phyloP scores from a whole-genome alignment of 768 basidiomycete species.

The Hypsizygus marmoreus region DNA sequence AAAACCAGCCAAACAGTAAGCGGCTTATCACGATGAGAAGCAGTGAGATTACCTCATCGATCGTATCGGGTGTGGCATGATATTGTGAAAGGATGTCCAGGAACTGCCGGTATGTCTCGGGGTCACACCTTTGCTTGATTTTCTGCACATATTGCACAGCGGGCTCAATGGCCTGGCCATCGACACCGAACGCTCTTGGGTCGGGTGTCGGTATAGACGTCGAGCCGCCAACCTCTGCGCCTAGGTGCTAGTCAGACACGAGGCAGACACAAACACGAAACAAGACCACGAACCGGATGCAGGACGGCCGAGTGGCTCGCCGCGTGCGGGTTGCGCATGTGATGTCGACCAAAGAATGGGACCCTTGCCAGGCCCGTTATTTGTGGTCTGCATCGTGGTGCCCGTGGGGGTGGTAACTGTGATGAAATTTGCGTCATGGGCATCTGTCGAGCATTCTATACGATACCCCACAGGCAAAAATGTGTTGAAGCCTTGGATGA shows the following conservation, averaged over 20 bases:
- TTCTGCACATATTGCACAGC: slow-evolving; percentile 96
- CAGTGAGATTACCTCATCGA: slow-evolving; percentile 53
- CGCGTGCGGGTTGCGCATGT: slow-evolving; percentile 15
- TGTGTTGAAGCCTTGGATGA: slow-evolving; percentile 98
- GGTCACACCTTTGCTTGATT: slow-evolving; percentile 92
- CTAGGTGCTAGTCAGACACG: too few species aligned
- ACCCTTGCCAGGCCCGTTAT: slow-evolving; percentile 39
- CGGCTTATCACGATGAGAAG: slow-evolving; percentile 13
- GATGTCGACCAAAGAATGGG: slow-evolving; percentile 41
- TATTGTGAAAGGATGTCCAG: slow-evolving; percentile 72
- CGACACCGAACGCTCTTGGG: slow-evolving; percentile 33
- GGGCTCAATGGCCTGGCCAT: slow-evolving; percentile 58
- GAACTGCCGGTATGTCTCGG: slow-evolving; percentile 83
- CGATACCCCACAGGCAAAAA: slow-evolving; percentile 94
- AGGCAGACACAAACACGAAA: background rate
- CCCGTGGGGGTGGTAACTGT: slow-evolving; percentile 80
- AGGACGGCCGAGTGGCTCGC: slow-evolving; percentile 5
- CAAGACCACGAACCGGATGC: slow-evolving; percentile 1
- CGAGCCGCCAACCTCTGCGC: background rate
- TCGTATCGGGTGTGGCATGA: slow-evolving; percentile 59
- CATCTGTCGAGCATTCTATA: slow-evolving; percentile 76
- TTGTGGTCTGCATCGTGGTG: slow-evolving; percentile 59
- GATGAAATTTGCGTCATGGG: slow-evolving; percentile 65
- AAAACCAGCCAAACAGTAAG: slow-evolving; percentile 7
- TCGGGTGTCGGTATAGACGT: slow-evolving; percentile 33